These are phyloP conservation scores for Kazachstania africana DNA, from an alignment of 805 yeast species.

Conservation along the genomic window DNA sequence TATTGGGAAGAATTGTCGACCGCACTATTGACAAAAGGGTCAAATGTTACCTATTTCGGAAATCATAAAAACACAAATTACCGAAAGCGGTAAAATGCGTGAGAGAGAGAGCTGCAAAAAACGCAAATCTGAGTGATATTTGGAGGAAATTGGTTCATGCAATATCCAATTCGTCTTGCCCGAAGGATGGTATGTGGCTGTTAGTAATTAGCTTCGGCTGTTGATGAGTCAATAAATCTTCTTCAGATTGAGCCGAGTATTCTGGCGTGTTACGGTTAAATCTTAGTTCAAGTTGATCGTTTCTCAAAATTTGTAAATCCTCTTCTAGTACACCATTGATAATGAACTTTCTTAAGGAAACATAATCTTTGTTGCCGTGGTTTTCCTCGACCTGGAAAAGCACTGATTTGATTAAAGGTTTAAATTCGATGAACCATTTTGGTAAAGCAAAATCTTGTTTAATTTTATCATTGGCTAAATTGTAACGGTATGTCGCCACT, in stretches of 20 bases:
- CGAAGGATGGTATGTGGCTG: slow-evolving; percentile 15
- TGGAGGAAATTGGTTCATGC: no score
- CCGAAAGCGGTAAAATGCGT: no score
- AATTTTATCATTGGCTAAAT: slow-evolving; percentile 11
- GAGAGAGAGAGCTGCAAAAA: no score
- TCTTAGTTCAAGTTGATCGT: slow-evolving; percentile 9
- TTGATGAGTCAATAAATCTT: background rate
- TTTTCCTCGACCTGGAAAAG: slow-evolving; percentile 24
- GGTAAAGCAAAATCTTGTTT: slow-evolving; percentile 26
- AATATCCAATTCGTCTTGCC: slow-evolving; percentile 23
- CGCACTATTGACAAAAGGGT: no score
- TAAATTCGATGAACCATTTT: slow-evolving; percentile 18
- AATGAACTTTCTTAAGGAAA: slow-evolving; percentile 29
- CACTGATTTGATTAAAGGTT: slow-evolving; percentile 25
- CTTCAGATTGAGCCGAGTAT: slow-evolving; percentile 6
- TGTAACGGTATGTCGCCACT: slow-evolving; percentile 22
- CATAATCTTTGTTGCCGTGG: slow-evolving; percentile 28
- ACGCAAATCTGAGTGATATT: no score
- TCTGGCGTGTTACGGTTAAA: slow-evolving; percentile 12
- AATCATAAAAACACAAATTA: no score
- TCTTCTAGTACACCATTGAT: slow-evolving; percentile 33
- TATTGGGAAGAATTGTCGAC: no score
- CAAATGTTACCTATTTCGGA: no score
- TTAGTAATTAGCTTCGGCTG: no score
- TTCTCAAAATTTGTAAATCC: slow-evolving; percentile 21